Conservation (phyloP, 306 rosid species). For the Senna siamea region DNA sequence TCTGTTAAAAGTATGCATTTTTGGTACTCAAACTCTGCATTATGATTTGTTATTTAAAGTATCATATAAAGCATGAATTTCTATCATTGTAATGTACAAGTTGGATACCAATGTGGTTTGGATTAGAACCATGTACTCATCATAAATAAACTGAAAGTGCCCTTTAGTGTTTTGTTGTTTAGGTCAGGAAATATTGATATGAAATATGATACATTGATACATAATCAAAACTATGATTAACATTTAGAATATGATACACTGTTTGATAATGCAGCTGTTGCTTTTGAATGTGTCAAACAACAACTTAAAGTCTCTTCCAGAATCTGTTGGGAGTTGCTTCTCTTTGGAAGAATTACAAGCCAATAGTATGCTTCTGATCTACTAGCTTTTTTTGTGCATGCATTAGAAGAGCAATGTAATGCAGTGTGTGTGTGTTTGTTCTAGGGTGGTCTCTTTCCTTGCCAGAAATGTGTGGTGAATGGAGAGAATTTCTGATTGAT, state of each 20-base stretch:
- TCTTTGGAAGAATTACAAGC: conserved; percentile 98
- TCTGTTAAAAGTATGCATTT: conserved; percentile 12
- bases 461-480: conserved; percentile 7
- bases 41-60: conserved; percentile 9
- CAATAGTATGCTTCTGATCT: conserved; percentile 59
- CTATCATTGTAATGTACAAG: background rate
- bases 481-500: background rate
- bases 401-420: conserved; percentile 31
- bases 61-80: background rate
- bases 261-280: conserved; percentile 72
- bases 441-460: conserved; percentile 4
- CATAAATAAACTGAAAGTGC: conserved; percentile 22
- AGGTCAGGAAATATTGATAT: conserved; percentile 4
- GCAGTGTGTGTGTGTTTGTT: conserved; percentile 1
- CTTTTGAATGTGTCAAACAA: conserved; percentile 85
- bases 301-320: conserved; percentile 85
- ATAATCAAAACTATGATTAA: conserved; percentile 27
- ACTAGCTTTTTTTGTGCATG: conserved; percentile 26
- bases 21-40: conserved; percentile 20
- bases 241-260: conserved; percentile 35
- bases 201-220: conserved; percentile 2
- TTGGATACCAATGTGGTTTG: conserved; percentile 27
- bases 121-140: background rate
- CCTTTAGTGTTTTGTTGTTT: conserved; percentile 8
- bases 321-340: conserved; percentile 94